phyloP scores from a whole-genome alignment of 2,329 filamentous ascomycete species.

The Cytospora schulzeri region DNA sequence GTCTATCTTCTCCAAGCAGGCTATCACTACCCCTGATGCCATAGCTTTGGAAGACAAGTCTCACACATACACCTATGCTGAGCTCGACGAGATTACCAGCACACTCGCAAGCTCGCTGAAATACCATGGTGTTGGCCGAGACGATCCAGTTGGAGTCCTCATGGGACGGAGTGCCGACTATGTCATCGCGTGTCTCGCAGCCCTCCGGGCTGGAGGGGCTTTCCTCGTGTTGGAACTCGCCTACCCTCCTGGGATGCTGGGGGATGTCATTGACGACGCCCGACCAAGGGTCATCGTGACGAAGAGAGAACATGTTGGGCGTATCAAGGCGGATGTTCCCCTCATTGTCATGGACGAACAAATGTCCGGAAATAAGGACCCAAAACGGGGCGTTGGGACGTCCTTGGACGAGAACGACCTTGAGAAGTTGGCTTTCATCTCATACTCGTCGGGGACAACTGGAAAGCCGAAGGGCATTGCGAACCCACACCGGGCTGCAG shows the following conservation, averaged over 20 bases:
- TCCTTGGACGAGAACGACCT: conserved; percentile 64
- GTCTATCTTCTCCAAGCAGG: conserved; percentile 71
- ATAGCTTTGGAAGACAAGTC: conserved; percentile 73
- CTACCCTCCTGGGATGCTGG: conserved; percentile 72
- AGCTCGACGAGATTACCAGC: conserved; percentile 69
- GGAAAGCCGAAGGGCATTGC: conserved; percentile 81
- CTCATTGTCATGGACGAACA: conserved; percentile 65
- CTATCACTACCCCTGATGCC: conserved; percentile 66
- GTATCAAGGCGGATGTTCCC: conserved; percentile 65
- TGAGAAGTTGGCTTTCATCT: conserved; percentile 76
- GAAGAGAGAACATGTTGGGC: conserved; percentile 62
- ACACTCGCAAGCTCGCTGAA: conserved; percentile 67
- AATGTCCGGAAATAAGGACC: conserved; percentile 33
- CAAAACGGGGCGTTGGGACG: conserved; percentile 37
- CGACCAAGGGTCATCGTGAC: conserved; percentile 72
- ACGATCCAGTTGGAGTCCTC: conserved; percentile 74
- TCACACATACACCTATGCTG: conserved; percentile 68
- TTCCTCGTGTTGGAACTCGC: conserved; percentile 81
- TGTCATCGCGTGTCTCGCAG: conserved; percentile 76
- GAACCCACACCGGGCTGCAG: conserved; percentile 74
- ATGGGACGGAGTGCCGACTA: conserved; percentile 77
- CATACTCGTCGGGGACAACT: conserved; percentile 77
- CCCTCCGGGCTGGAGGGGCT: conserved; percentile 76
- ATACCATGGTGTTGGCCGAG: conserved; percentile 68
- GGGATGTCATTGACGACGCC: conserved; percentile 77